Conservation (phyloP, 371 early-diverging fungal genomes). For the Lichtheimia hyalospora region DNA sequence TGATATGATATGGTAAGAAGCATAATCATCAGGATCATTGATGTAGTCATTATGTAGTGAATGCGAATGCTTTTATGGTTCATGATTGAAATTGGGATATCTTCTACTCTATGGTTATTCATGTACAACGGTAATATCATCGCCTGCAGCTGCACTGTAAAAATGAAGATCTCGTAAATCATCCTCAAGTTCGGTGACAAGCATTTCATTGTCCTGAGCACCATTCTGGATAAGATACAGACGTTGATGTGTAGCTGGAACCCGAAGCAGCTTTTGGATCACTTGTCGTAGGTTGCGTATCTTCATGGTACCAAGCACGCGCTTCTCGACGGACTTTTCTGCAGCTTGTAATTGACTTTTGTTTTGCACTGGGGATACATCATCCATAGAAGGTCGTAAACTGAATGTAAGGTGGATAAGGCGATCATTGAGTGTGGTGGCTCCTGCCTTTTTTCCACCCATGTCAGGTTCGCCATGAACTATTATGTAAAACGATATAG, state of each 20-base stretch:
- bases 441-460: conserved; percentile 22
- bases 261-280: conserved; percentile 36
- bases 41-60: no score
- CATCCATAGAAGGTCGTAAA: conserved; percentile 6
- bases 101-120: not conserved
- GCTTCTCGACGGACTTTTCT: conserved; percentile 38
- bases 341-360: no score
- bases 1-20: no score
- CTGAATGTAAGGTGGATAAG: conserved; percentile 28
- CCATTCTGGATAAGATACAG: conserved; percentile 29
- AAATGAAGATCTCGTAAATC: conserved; percentile 45
- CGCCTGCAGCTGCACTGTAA: conserved; percentile 32
- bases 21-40: no score
- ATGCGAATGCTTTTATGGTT: no score
- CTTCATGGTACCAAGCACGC: conserved; percentile 48
- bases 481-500: conserved; percentile 1
- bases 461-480: conserved; percentile 60
- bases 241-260: conserved; percentile 33
- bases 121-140: conserved; percentile 23
- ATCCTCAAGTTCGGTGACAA: conserved; percentile 38
- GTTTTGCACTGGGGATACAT: no score
- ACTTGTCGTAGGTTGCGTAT: conserved; percentile 41
- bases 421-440: conserved; percentile 64
- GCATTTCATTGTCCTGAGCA: conserved; percentile 3
- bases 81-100: no score